Percentiles rank a stretch among this genome's conserved stretches.
Conservation (phyloP, 306 rosid genomes). For the Leucaena leucocephala region DNA sequence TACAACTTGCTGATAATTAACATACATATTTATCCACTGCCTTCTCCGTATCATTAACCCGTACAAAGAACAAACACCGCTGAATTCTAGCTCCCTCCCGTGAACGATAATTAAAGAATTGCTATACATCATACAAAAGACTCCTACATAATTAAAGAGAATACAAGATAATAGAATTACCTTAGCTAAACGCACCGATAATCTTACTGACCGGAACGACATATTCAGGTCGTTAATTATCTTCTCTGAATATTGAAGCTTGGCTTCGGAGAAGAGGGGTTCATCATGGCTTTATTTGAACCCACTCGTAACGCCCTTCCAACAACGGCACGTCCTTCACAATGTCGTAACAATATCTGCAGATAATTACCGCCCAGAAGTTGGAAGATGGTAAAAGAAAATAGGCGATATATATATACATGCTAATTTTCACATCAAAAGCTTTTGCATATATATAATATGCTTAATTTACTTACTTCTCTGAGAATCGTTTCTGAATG, state of each 20-base stretch:
- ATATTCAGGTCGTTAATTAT: conserved; percentile 3
- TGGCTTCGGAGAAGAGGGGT: neutral
- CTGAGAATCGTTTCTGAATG: conserved; percentile 54
- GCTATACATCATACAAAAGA: conserved; percentile 48
- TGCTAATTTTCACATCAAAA: neutral
- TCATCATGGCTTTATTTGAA: conserved; percentile 64
- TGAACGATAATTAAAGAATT: conserved; percentile 31
- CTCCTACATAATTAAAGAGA: neutral
- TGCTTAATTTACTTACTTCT: conserved; percentile 51
- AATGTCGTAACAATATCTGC: conserved; percentile 82
- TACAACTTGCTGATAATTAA: conserved; percentile 38
- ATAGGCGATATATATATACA: neutral
- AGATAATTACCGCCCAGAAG: conserved; percentile 30
- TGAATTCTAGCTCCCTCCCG: conserved; percentile 8
- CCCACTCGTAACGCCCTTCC: conserved; percentile 91
- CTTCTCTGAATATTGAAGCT: conserved; percentile 14
- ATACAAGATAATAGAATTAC: conserved; percentile 17
- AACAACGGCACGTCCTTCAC: conserved; percentile 63
- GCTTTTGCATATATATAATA: neutral
- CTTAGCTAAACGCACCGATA: conserved; percentile 41
- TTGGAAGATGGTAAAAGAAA: neutral
- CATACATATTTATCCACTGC: conserved; percentile 32
- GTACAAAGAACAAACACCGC: conserved; percentile 43
- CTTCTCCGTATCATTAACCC: conserved; percentile 31
- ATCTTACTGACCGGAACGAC: conserved; percentile 34